These are phyloP conservation scores for Delitschia confertaspora DNA, from an alignment of 495 filamentous ascomycete genomes.

Conservation along the genomic window DNA sequence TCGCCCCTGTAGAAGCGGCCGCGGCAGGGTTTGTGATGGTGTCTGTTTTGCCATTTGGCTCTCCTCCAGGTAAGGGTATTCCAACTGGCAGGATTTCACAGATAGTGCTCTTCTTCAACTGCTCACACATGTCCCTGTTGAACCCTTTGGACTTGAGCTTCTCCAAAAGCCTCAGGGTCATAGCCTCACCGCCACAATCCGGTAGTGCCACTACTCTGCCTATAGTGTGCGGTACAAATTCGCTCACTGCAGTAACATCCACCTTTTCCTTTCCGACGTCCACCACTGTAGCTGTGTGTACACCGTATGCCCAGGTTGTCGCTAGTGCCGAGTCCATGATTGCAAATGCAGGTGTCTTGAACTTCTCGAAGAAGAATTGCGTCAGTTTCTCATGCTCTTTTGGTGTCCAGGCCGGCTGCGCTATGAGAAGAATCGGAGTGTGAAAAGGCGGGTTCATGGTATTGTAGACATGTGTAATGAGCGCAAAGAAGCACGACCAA, in stretches of 20 bases:
- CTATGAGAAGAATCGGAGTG: slow-evolving; percentile 82
- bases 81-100: slow-evolving; percentile 78
- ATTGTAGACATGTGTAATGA: slow-evolving; percentile 79
- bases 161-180: slow-evolving; percentile 66
- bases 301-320: slow-evolving; percentile 73
- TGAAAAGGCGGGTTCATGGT: slow-evolving; percentile 83
- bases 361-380: slow-evolving; percentile 93
- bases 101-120: slow-evolving; percentile 79
- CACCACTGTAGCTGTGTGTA: slow-evolving; percentile 65
- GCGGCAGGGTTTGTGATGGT: slow-evolving; percentile 53
- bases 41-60: slow-evolving; percentile 36
- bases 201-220: slow-evolving; percentile 56
- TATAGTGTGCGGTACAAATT: slow-evolving; percentile 57
- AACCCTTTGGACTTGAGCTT: slow-evolving; percentile 64
- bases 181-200: slow-evolving; percentile 73
- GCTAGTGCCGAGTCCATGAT: slow-evolving; percentile 79
- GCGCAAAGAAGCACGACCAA: slow-evolving; percentile 85
- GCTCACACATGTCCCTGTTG: slow-evolving; percentile 83
- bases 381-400: slow-evolving; percentile 74
- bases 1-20: slow-evolving; percentile 46
- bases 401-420: slow-evolving; percentile 76
- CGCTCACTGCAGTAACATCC: slow-evolving; percentile 78
- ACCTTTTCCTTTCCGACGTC: slow-evolving; percentile 88
- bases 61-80: slow-evolving; percentile 46
- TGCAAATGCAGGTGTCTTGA: slow-evolving; percentile 82